A percentile compares a stretch with the other conserved stretches of the same genome.
phyloP scores from a whole-genome alignment of 352 stramenopile genomes.

The Phytophthora megakarya region DNA sequence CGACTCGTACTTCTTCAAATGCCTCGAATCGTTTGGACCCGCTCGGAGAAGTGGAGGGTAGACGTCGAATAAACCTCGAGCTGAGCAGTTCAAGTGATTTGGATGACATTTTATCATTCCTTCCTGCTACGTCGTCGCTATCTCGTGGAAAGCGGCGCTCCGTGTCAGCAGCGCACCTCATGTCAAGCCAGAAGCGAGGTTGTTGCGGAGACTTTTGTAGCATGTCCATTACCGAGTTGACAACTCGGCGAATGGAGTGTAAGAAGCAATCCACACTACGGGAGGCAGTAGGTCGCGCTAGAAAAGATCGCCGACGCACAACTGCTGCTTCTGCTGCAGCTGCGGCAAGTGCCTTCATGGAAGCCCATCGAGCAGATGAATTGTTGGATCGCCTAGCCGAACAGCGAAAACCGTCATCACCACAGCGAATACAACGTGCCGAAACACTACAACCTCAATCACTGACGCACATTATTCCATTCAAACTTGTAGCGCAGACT shows the following conservation, averaged over 20 bases:
- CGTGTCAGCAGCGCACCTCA: slow-evolving; percentile 65
- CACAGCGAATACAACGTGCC: slow-evolving; percentile 40
- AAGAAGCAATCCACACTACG: slow-evolving; percentile 34
- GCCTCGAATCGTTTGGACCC: slow-evolving; percentile 36
- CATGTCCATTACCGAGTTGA: slow-evolving; percentile 45
- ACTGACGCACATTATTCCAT: slow-evolving; percentile 63
- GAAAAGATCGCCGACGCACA: slow-evolving; percentile 39
- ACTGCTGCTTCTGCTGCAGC: slow-evolving; percentile 57
- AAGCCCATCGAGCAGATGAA: slow-evolving; percentile 40
- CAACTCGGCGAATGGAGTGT: slow-evolving; percentile 44
- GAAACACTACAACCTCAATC: slow-evolving; percentile 20
- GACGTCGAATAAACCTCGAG: slow-evolving; percentile 26
- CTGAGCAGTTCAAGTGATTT: slow-evolving; percentile 46
- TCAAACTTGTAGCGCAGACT: slow-evolving; percentile 83
- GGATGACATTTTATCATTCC: slow-evolving; percentile 61
- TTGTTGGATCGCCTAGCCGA: slow-evolving; percentile 22
- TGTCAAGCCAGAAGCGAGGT: slow-evolving; percentile 75
- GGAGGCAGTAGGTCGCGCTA: slow-evolving; percentile 8
- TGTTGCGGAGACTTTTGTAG: slow-evolving; percentile 77
- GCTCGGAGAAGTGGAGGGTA: slow-evolving; percentile 39
- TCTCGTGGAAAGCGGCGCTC: slow-evolving; percentile 59
- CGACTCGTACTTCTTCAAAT: slow-evolving; percentile 33
- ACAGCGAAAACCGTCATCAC: slow-evolving; percentile 40
- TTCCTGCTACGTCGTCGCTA: slow-evolving; percentile 53
- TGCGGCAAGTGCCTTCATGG: slow-evolving; percentile 61